Evolutionary conservation across 108 stramenopile species (phyloP).

Genomic region (Skeletonema menzelii): DNA sequence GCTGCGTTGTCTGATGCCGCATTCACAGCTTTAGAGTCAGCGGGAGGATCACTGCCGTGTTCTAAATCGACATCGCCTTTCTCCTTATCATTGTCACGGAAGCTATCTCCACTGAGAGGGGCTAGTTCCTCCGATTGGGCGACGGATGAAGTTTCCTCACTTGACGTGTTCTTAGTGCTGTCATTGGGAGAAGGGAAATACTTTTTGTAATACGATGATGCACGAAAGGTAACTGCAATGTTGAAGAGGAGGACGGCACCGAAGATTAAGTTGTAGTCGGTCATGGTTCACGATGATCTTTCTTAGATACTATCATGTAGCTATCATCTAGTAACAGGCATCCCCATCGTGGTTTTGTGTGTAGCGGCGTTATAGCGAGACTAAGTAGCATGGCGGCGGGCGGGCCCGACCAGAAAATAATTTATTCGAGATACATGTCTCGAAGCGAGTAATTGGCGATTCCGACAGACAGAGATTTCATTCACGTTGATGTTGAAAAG

Average conservation of each 20-base stretch:
- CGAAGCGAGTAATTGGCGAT: too few relatives aligned
- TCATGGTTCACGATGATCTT: constrained; percentile 42
- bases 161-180: constrained; percentile 3
- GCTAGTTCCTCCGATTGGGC: constrained; percentile 11
- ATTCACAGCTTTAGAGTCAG: constrained; percentile 17
- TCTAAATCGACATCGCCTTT: neutral
- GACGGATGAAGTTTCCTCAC: constrained; percentile 10
- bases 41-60: neutral
- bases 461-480: too few relatives aligned
- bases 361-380: too few relatives aligned
- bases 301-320: too few relatives aligned
- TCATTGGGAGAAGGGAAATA: constrained; percentile 24
- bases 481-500: too few relatives aligned
- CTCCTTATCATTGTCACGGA: constrained; percentile 10
- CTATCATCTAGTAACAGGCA: too few relatives aligned
- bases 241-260: constrained; percentile 59
- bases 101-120: constrained; percentile 11
- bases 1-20: constrained; percentile 47
- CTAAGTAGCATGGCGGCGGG: too few relatives aligned
- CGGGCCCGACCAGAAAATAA: too few relatives aligned
- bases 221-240: constrained; percentile 68
- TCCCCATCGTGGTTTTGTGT: too few relatives aligned
- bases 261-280: constrained; percentile 71
- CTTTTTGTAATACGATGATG: constrained; percentile 68
- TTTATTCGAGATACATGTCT: too few relatives aligned